phyloP scores from a whole-genome alignment of 2,329 filamentous ascomycete genomes.

The Didymella arachidicola region DNA sequence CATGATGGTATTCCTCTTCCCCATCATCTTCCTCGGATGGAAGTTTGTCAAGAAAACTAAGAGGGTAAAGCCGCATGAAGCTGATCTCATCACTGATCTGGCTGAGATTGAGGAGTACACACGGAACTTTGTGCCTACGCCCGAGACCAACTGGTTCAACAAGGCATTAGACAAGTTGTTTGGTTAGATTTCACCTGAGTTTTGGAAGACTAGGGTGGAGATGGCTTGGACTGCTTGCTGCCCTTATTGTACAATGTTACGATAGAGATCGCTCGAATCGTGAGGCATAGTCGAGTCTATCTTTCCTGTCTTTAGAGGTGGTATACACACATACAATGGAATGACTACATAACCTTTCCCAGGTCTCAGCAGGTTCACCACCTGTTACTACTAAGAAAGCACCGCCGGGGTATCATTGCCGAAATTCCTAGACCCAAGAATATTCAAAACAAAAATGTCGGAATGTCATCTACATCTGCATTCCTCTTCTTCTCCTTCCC shows the following conservation, averaged over 20 bases:
- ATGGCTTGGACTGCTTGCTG: background rate
- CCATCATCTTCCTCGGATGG: slow-evolving; percentile 73
- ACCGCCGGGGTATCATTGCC: slow-evolving; percentile 8
- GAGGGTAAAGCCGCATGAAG: slow-evolving; percentile 63
- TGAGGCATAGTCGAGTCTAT: background rate
- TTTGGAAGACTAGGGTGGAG: background rate
- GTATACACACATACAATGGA: slow-evolving; percentile 7
- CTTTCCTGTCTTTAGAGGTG: slow-evolving; percentile 1
- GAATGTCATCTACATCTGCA: slow-evolving; percentile 51
- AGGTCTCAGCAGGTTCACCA: no score
- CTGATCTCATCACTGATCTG: slow-evolving; percentile 69
- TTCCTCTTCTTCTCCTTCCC: slow-evolving; percentile 36
- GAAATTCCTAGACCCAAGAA: background rate
- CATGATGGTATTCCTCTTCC: slow-evolving; percentile 76
- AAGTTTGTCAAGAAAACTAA: slow-evolving; percentile 73
- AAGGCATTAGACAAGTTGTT: slow-evolving; percentile 57
- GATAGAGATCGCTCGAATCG: background rate
- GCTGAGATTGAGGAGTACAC: slow-evolving; percentile 74
- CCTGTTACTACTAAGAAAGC: background rate
- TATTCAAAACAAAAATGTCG: slow-evolving; percentile 52
- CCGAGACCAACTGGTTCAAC: slow-evolving; percentile 57
- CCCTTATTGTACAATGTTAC: background rate
- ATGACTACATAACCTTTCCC: background rate
- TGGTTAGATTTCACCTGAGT: slow-evolving; percentile 32
- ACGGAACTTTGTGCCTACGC: slow-evolving; percentile 63